Conservation (phyloP, 139 green algal species). For the Tetradesmus lagerheimii region DNA sequence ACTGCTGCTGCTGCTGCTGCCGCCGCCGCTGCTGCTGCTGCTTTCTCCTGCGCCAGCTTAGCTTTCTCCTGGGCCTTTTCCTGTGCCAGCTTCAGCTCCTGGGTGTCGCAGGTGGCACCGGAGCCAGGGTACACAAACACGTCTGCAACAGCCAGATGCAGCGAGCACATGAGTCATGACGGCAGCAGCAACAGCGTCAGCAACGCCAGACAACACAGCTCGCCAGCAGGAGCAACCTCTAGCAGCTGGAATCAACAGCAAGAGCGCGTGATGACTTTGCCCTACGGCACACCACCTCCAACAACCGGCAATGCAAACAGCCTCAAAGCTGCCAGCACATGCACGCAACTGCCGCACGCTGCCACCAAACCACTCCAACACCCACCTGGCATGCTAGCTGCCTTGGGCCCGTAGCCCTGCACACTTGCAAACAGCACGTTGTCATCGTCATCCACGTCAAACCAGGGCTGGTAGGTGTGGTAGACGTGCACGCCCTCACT, state of each 20-base stretch:
- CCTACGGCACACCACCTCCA: neutral
- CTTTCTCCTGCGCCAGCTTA: neutral
- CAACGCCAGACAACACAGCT: neutral
- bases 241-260: neutral
- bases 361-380: neutral
- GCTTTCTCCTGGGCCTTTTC: neutral
- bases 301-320: neutral
- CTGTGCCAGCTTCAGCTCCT: conserved; percentile 12
- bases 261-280: too few species aligned
- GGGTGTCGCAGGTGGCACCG: conserved; percentile 83
- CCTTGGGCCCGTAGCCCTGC: conserved; percentile 44
- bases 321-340: neutral
- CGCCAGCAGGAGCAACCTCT: neutral
- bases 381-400: conserved; percentile 18
- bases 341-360: neutral
- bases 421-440: conserved; percentile 93
- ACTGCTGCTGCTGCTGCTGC: neutral
- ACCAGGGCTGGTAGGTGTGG: conserved; percentile 86
- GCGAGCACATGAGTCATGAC: too few species aligned
- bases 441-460: conserved; percentile 83
- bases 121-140: conserved; percentile 87
- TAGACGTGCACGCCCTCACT: conserved; percentile 82
- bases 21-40: neutral
- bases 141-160: conserved; percentile 44
- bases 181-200: neutral